Conservation (phyloP, 495 filamentous ascomycete genomes). For the Endocarpon pusillum region DNA sequence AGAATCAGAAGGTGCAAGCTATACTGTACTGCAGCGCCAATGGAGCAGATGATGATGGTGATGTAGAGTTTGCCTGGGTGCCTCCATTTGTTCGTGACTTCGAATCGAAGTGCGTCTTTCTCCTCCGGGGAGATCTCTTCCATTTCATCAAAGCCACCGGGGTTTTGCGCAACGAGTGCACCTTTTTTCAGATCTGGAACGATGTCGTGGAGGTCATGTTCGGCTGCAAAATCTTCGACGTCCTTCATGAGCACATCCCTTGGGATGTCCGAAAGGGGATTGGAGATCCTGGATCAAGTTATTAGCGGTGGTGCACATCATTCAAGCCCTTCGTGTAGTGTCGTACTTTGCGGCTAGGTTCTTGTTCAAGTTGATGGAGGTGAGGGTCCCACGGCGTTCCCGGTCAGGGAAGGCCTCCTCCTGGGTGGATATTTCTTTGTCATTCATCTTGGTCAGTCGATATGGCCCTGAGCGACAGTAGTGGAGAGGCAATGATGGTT, state of each 20-base stretch:
- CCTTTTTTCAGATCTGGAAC: conserved; percentile 44
- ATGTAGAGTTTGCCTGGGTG: conserved; percentile 46
- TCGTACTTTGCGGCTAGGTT: conserved; percentile 1
- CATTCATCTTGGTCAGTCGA: not conserved
- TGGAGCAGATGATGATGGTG: conserved; percentile 35
- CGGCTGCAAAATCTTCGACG: conserved; percentile 40
- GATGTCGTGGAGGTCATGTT: conserved; percentile 36
- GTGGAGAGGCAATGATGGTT: no score
- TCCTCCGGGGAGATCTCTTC: conserved; percentile 37
- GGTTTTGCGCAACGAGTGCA: conserved; percentile 43
- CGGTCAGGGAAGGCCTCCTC: not conserved
- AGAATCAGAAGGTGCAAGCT: conserved; percentile 5
- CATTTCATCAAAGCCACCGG: conserved; percentile 26
- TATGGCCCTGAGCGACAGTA: no score
- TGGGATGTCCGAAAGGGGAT: conserved; percentile 41
- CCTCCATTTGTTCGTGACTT: conserved; percentile 43
- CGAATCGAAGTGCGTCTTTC: conserved; percentile 32
- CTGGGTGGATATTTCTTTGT: not conserved
- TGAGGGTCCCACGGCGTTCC: not conserved
- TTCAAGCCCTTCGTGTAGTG: not conserved
- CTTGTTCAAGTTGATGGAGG: conserved; percentile 1
- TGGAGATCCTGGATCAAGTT: conserved; percentile 6
- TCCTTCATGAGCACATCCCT: conserved; percentile 35
- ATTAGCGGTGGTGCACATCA: not conserved
- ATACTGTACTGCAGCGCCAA: conserved; percentile 46